Base-by-base conservation (phyloP, 768 basidiomycete genomes). In the Albatrellus ellisii region DNA sequence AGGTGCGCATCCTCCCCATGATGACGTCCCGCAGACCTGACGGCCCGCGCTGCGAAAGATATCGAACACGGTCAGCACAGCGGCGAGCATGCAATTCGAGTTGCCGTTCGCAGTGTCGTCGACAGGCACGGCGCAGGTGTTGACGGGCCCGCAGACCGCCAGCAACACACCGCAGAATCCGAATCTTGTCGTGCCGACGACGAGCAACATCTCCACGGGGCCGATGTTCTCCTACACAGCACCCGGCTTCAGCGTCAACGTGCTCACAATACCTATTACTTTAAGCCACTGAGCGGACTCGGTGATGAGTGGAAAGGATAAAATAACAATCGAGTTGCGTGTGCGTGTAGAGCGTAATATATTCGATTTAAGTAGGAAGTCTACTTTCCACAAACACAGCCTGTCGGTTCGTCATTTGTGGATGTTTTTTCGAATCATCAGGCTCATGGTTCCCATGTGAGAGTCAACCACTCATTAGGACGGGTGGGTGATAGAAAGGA, bases 91-190 rank as follows among this genome's bases (percentile, higher is more conserved):
- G 26, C 67, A 66, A 7, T 78, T 80, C 53, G 50, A 62, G 14
- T 56, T 81, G 11, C 76, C 76, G 0, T 79, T 77, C 61, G 36
- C 55, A 8, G 71, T 79, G 2, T 60, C 64, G 1, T 48, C 50
- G 0, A 55, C 56, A 0, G 77, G 74, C 2, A 65, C 62, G 8
- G 59, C 63, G 5, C 68, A 70, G 46, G 58, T 74, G n/a, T 55
- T 79, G 22, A 65, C 65, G 3, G 77, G 77, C 7, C 47, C 61
- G 1, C 58, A 55, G 21, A 70, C 60, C 15, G 62, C 69, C 2
- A 77, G 71, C 56, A 80, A 80, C 56, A 70, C 70, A 4, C 75
- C 75, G 0, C 56, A 55, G 17, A 59, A 60, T 2, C 77, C 78
- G 4, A 59, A 69, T 39, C 47, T 60, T 9, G 58, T 75, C 33